Percentiles rank a stretch among this genome's conserved stretches.
phyloP scores from a whole-genome alignment of 768 basidiomycete genomes.

The Hygrocybe punicea region DNA sequence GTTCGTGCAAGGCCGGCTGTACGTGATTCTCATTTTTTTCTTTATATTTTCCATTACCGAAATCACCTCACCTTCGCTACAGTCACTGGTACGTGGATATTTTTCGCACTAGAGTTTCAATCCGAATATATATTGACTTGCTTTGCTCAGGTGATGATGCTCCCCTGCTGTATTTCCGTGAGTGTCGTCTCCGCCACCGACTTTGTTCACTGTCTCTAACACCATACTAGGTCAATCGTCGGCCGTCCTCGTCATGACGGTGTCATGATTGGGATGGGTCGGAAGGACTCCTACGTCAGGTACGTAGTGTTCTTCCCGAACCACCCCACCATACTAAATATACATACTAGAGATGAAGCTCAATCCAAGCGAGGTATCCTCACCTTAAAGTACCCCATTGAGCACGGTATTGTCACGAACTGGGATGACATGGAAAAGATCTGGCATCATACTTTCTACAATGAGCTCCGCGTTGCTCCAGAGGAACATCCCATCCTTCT shows the following conservation, averaged over 20 bases:
- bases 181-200: constrained; percentile 30
- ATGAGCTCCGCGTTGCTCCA: constrained; percentile 88
- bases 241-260: constrained; percentile 92
- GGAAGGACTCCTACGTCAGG: constrained; percentile 97
- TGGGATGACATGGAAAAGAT: constrained; percentile 99
- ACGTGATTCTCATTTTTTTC: no score
- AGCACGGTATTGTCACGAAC: constrained; percentile 94
- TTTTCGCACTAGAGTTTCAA: no score
- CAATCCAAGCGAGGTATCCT: constrained; percentile 95
- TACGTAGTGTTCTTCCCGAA: constrained; percentile 33
- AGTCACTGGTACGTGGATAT: no score
- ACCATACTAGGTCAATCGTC: constrained; percentile 69
- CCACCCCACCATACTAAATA: constrained; percentile 1
- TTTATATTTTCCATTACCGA: no score
- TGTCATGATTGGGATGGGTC: constrained; percentile 96
- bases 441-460: constrained; percentile 98
- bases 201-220: constrained; percentile 5
- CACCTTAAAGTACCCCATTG: constrained; percentile 88
- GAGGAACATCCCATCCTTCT: constrained; percentile 91
- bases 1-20: no score
- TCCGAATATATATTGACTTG: no score
- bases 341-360: constrained; percentile 69
- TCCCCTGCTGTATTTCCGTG: constrained; percentile 91
- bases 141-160: constrained; percentile 69
- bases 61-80: no score